Percentiles rank a stretch among this genome's conserved stretches.
phyloP scores from a whole-genome alignment of 1,284 basidiomycete species.

The Heterobasidion parviporum region DNA sequence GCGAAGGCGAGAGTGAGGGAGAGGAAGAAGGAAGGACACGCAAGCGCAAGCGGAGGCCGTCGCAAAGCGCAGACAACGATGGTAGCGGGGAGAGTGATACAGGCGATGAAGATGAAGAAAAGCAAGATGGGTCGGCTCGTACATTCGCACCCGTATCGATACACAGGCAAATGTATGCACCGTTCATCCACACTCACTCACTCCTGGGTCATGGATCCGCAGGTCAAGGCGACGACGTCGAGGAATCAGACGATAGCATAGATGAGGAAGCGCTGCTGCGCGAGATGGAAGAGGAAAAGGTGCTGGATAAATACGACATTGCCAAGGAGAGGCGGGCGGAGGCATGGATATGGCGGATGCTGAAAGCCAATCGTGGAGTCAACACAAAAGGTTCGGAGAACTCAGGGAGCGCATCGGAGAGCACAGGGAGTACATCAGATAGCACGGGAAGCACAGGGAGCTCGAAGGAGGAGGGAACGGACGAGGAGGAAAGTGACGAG shows the following conservation, averaged over 20 bases:
- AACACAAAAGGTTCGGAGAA: too few species aligned
- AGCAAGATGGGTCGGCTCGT: slow-evolving; percentile 1
- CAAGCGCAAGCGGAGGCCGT: too few species aligned
- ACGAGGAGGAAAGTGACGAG: not conserved
- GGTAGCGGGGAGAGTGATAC: slow-evolving; percentile 7
- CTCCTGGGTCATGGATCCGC: not conserved
- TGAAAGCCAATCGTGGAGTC: too few species aligned
- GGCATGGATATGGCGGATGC: not conserved
- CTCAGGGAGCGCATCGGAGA: not conserved
- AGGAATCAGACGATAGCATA: not conserved
- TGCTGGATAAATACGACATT: not conserved
- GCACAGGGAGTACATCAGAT: not conserved
- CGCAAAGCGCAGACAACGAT: too few species aligned
- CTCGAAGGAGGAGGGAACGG: not conserved
- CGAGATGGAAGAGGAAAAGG: not conserved
- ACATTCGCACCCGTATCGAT: slow-evolving; percentile 1
- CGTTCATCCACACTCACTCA: slow-evolving; percentile 16
- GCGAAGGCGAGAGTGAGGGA: not conserved
- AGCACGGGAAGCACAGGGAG: not conserved
- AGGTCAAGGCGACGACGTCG: not conserved
- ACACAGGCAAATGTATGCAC: slow-evolving; percentile 18
- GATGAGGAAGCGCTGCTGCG: not conserved
- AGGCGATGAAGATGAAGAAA: slow-evolving; percentile 8
- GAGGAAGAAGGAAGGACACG: too few species aligned
- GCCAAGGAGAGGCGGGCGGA: not conserved